These are phyloP conservation scores for Ciborinia camelliae DNA, from an alignment of 2,329 filamentous ascomycete genomes.

Conservation along the genomic window DNA sequence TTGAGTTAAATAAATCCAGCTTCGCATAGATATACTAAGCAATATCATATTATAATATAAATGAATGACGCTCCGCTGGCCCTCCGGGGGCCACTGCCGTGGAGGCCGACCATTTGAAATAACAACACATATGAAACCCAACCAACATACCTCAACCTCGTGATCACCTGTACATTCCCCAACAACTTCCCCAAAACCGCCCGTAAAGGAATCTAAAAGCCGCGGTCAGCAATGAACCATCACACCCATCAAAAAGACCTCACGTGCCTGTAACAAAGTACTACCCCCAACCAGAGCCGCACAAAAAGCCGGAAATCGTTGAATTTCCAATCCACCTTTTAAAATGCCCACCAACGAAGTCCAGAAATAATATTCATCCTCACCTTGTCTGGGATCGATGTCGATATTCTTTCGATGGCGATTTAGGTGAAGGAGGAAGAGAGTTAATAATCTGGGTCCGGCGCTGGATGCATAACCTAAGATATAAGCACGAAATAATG, in stretches of 20 bases:
- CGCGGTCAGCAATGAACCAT: constrained; percentile 2
- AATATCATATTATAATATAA: too few species aligned
- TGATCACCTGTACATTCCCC: constrained; percentile 31
- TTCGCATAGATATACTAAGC: too few species aligned
- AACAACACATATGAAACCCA: too few species aligned
- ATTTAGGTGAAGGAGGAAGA: constrained; percentile 50
- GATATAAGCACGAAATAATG: constrained; percentile 56
- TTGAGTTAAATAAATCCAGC: not conserved
- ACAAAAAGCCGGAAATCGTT: constrained; percentile 61
- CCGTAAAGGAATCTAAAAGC: constrained; percentile 37
- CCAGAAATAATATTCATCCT: constrained; percentile 34
- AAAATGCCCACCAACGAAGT: constrained; percentile 43
- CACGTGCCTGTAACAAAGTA: constrained; percentile 56
- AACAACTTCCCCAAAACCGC: constrained; percentile 33
- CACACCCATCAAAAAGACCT: constrained; percentile 4
- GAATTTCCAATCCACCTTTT: constrained; percentile 49
- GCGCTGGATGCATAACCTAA: constrained; percentile 59
- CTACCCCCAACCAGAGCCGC: constrained; percentile 57
- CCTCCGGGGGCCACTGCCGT: too few species aligned
- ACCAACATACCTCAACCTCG: constrained; percentile 32
- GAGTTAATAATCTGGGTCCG: constrained; percentile 52
- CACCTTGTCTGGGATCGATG: constrained; percentile 30
- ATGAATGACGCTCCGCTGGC: too few species aligned
- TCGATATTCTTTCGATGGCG: constrained; percentile 31
- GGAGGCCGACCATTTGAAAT: too few species aligned